These are phyloP conservation scores for Pyronema domesticum DNA, from an alignment of 495 filamentous ascomycete species.

Conservation along the genomic window DNA sequence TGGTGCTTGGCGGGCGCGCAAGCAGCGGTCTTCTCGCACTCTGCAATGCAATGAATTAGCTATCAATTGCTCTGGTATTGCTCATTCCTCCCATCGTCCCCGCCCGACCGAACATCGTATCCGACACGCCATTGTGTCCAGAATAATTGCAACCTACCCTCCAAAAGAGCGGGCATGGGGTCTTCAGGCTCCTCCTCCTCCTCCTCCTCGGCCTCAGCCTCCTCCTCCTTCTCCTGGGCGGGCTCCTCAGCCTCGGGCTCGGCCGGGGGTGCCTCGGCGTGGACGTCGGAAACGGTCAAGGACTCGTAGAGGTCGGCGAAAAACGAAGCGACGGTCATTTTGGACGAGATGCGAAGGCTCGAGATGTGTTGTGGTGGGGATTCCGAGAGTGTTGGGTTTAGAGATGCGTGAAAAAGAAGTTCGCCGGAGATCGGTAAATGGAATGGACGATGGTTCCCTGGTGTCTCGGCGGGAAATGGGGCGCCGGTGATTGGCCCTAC, in stretches of 20 bases:
- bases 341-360: conserved; percentile 9
- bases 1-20: conserved; percentile 88
- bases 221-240: conserved; percentile 31
- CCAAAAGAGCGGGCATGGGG: conserved; percentile 70
- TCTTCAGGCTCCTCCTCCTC: conserved; percentile 82
- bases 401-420: conserved; percentile 3
- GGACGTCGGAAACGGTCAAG: conserved; percentile 38
- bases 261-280: conserved; percentile 41
- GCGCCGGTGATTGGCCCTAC: neutral
- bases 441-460: neutral
- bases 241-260: conserved; percentile 34
- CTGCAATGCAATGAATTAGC: conserved; percentile 32
- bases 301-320: conserved; percentile 44
- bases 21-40: conserved; percentile 67
- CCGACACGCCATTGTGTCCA: conserved; percentile 1
- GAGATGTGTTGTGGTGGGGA: neutral
- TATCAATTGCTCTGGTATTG: neutral
- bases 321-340: conserved; percentile 47
- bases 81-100: conserved; percentile 17
- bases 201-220: conserved; percentile 40
- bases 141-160: conserved; percentile 43
- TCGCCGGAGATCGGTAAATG: neutral
- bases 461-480: conserved; percentile 2
- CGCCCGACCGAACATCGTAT: neutral
- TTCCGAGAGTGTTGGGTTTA: conserved; percentile 4